A percentile compares a stretch with the other conserved stretches of the same genome.
Conservation (phyloP, 1,139 yeast species). For the Nakaseomyces delphensis region DNA sequence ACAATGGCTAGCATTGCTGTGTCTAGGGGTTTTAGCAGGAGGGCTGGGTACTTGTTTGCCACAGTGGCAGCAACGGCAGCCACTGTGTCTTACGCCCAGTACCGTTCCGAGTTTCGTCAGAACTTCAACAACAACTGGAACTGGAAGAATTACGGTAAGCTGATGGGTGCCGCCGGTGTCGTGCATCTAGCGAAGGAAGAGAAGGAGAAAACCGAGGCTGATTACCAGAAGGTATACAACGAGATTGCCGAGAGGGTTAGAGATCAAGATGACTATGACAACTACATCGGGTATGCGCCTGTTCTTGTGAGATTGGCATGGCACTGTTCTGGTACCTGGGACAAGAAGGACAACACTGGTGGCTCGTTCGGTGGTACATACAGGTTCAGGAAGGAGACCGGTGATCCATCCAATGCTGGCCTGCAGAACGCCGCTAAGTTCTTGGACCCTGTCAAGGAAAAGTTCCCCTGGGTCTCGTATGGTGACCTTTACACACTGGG, state of each 20-base stretch:
- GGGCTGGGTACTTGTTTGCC: conserved; percentile 14
- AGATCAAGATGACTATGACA: conserved; percentile 70
- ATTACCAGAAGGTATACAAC: conserved; percentile 71
- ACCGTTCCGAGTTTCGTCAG: conserved; percentile 9
- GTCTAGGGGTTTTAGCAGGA: conserved; percentile 14
- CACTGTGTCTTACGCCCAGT: conserved; percentile 10
- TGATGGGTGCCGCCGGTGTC: conserved; percentile 18
- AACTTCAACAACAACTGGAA: conserved; percentile 9
- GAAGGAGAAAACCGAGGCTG: conserved; percentile 31
- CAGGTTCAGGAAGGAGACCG: conserved; percentile 56
- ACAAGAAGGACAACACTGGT: conserved; percentile 50
- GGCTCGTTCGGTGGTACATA: conserved; percentile 84
- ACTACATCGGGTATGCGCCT: conserved; percentile 62
- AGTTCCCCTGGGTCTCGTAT: conserved; percentile 68
- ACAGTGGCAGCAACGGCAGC: conserved; percentile 20
- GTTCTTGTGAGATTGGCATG: conserved; percentile 63
- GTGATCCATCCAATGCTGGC: conserved; percentile 71
- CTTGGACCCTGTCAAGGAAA: conserved; percentile 46
- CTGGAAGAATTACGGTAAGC: conserved; percentile 8
- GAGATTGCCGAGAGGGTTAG: conserved; percentile 67
- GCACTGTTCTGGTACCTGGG: conserved; percentile 69
- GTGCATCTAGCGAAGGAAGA: conserved; percentile 23
- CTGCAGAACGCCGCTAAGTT: conserved; percentile 58
- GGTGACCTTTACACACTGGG: conserved; percentile 87
- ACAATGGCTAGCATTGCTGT: conserved; percentile 4